phyloP scores from a whole-genome alignment of 148 eudicot species.

The Camellia lanceoleosa region DNA sequence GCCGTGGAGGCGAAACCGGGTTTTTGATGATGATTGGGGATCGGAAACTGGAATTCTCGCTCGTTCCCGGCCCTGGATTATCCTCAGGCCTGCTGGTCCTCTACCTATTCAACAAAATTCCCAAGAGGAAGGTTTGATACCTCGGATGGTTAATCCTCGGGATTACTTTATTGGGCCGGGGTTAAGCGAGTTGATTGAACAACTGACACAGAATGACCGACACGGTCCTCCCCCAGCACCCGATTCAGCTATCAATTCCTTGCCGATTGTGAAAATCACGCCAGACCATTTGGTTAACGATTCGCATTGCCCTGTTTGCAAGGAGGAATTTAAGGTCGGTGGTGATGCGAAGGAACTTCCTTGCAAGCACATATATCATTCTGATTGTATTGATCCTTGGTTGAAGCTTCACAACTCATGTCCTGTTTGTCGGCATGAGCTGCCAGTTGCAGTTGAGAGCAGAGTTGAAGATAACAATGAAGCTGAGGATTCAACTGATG shows the following conservation, averaged over 20 bases:
- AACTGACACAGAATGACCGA: slow-evolving; percentile 67
- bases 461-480: neutral
- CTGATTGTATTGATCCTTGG: slow-evolving; percentile 87
- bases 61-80: slow-evolving; percentile 48
- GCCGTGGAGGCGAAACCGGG: slow-evolving; percentile 26
- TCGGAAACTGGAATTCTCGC: slow-evolving; percentile 33
- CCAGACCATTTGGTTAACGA: slow-evolving; percentile 40
- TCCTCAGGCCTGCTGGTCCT: slow-evolving; percentile 35
- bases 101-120: slow-evolving; percentile 3
- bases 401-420: slow-evolving; percentile 86
- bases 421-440: slow-evolving; percentile 75
- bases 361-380: slow-evolving; percentile 74
- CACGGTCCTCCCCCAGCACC: slow-evolving; percentile 75
- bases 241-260: slow-evolving; percentile 44
- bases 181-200: slow-evolving; percentile 56
- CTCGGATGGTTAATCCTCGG: slow-evolving; percentile 40
- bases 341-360: slow-evolving; percentile 68
- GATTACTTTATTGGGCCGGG: slow-evolving; percentile 65
- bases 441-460: slow-evolving; percentile 16
- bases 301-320: slow-evolving; percentile 76
- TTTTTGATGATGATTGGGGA: slow-evolving; percentile 36
- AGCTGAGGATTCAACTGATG: slow-evolving; percentile 1
- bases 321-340: slow-evolving; percentile 70
- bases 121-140: slow-evolving; percentile 19
- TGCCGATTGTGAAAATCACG: slow-evolving; percentile 49